These are phyloP conservation scores for Pseudocercospora pini-densiflorae DNA, from an alignment of 2,329 filamentous ascomycete species.

Conservation along the genomic window DNA sequence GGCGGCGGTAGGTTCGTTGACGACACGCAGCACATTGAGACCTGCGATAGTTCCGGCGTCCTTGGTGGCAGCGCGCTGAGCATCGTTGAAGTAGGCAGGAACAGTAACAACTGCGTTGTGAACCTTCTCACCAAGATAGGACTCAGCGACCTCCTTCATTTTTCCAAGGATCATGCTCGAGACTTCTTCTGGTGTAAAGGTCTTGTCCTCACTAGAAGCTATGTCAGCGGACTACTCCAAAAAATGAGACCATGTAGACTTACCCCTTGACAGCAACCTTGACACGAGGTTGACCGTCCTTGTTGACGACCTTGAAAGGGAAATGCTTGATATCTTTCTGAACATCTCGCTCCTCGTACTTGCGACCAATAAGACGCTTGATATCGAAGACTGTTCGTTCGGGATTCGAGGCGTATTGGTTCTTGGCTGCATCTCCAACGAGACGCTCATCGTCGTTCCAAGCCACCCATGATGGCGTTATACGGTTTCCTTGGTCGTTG, in stretches of 20 bases:
- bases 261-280: conserved; percentile 70
- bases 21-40: conserved; percentile 94
- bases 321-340: conserved; percentile 97
- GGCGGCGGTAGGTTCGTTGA: conserved; percentile 96
- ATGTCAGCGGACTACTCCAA: conserved; percentile 4
- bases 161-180: conserved; percentile 81
- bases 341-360: conserved; percentile 70
- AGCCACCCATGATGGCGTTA: conserved; percentile 68
- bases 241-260: neutral
- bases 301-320: conserved; percentile 91
- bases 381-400: conserved; percentile 53
- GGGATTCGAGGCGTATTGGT: conserved; percentile 69
- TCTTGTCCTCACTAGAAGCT: conserved; percentile 58
- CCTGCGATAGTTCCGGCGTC: conserved; percentile 96
- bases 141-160: conserved; percentile 97
- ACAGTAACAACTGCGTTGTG: conserved; percentile 98
- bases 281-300: conserved; percentile 87
- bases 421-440: conserved; percentile 97
- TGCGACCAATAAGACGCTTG: conserved; percentile 59
- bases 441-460: conserved; percentile 95
- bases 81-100: conserved; percentile 98
- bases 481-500: conserved; percentile 97
- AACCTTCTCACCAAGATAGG: conserved; percentile 85
- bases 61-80: conserved; percentile 97
- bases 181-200: conserved; percentile 79